Conservation (phyloP, 257 asterid species). For the Solanum pimpinellifolium region DNA sequence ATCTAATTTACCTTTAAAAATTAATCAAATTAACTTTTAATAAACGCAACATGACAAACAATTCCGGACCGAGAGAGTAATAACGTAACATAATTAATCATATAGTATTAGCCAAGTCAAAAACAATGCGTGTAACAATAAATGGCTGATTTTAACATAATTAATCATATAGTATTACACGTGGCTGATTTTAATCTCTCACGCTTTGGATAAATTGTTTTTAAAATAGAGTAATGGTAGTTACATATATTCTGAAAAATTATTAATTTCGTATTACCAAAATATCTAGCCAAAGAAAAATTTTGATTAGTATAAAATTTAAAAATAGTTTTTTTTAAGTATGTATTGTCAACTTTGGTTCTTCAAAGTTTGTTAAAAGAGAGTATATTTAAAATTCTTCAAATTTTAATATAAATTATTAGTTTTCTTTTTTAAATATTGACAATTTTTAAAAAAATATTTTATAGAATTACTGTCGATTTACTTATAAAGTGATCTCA, state of each 20-base stretch:
- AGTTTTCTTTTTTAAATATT: too few species aligned
- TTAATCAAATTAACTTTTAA: too few species aligned
- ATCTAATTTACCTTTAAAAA: too few species aligned
- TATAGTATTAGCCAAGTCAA: background rate
- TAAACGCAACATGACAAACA: too few species aligned
- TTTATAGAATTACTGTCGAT: too few species aligned
- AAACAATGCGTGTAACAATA: background rate
- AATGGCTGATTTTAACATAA: background rate
- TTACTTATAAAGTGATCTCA: too few species aligned
- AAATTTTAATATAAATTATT: too few species aligned
- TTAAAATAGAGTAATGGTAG: background rate
- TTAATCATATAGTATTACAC: background rate
- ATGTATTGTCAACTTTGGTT: background rate
- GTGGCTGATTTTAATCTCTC: background rate
- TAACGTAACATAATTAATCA: background rate
- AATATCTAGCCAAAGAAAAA: background rate
- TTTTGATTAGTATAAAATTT: background rate
- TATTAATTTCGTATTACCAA: background rate
- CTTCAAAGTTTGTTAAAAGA: background rate
- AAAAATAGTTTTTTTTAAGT: background rate
- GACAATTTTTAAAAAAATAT: fast-evolving
- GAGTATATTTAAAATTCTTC: background rate
- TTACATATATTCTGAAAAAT: background rate
- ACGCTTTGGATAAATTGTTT: background rate
- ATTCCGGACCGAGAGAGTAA: too few species aligned